Base-by-base conservation (phyloP, 805 yeast genomes). In the Candida hungchunana region DNA sequence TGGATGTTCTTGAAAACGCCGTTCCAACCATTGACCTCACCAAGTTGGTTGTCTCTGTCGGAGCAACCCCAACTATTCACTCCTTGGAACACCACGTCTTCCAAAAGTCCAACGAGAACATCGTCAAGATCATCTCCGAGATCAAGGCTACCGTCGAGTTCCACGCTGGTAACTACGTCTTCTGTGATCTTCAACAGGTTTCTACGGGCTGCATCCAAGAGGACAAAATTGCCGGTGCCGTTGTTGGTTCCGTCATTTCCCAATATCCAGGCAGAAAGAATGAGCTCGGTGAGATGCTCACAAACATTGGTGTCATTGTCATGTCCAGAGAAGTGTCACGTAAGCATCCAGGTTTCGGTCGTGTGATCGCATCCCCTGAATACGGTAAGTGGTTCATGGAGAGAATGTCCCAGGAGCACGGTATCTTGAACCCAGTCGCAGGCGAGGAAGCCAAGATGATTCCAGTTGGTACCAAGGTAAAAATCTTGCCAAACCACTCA, bases 11-110 rank as follows among this genome's bases (percentile, higher is more conserved):
- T 48, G 72, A 26, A 43, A 57, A 38, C 40, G 51, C 24, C 7
- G 70, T 73, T 6, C 53, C 59, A 2, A 43, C 51, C 1, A 37
- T 69, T 5, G 67, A 68, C 34, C 63, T 70, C 4, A 31, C 55
- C 1, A 46, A 61, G 14, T 58, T 82, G 19, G 66, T 64, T 6
- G 60, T 83, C 2, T 81, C 90, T 0, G 83, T 82, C 17, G 94
- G 94, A 16, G 88, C 93, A 2, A 82, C 94, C 0, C 93, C 93
- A 29, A 83, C 90, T 0, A 76, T 83, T 5, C 85, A 80, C 51
- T 73, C 84, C 1, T 63, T 78, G 18, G 61, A 61, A 40, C 53
- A 49, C 21, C 53, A 51, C 33, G 34, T 51, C 9, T 37, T 35
- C 27, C 29, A 33, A 19, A 37, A 45, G 19, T 19, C 36, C 34